phyloP scores from a whole-genome alignment of 2,329 filamentous ascomycete species.

The Fusarium pininemorale region DNA sequence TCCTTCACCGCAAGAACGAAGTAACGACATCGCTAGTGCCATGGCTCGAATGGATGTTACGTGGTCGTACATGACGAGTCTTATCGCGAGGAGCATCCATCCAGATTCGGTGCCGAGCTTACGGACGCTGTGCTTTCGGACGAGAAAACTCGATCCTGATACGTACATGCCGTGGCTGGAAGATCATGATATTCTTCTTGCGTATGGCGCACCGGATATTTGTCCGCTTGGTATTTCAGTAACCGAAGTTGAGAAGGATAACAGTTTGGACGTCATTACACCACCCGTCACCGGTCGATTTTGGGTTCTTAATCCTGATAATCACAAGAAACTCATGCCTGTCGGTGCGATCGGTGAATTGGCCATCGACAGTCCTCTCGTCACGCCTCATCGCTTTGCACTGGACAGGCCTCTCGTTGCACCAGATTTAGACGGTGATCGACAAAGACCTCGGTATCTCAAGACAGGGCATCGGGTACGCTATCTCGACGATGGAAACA shows the following conservation, averaged over 20 bases:
- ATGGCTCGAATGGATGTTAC: constrained; percentile 62
- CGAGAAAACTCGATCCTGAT: constrained; percentile 60
- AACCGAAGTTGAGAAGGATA: constrained; percentile 51
- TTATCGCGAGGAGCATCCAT: constrained; percentile 60
- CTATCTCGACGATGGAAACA: constrained; percentile 57
- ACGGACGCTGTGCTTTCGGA: constrained; percentile 57
- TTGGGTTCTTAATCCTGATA: constrained; percentile 63
- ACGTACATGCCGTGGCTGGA: constrained; percentile 58
- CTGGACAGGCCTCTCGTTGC: constrained; percentile 44
- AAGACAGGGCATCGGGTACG: constrained; percentile 62
- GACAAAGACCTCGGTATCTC: constrained; percentile 50
- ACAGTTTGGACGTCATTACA: constrained; percentile 54
- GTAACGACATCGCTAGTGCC: constrained; percentile 59
- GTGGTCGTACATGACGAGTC: constrained; percentile 66
- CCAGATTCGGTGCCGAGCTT: constrained; percentile 50
- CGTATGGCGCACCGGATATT: constrained; percentile 61
- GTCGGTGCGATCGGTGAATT: constrained; percentile 67
- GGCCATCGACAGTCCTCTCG: constrained; percentile 62
- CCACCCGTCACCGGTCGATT: constrained; percentile 60
- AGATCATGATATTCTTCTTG: constrained; percentile 57
- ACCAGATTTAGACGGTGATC: constrained; percentile 1
- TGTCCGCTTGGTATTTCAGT: constrained; percentile 63
- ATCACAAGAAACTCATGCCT: constrained; percentile 60
- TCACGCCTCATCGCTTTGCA: constrained; percentile 50
- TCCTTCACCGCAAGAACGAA: constrained; percentile 59